These are phyloP conservation scores for Cucurbita ficifolia DNA, from an alignment of 306 rosid genomes.

Conservation along the genomic window DNA sequence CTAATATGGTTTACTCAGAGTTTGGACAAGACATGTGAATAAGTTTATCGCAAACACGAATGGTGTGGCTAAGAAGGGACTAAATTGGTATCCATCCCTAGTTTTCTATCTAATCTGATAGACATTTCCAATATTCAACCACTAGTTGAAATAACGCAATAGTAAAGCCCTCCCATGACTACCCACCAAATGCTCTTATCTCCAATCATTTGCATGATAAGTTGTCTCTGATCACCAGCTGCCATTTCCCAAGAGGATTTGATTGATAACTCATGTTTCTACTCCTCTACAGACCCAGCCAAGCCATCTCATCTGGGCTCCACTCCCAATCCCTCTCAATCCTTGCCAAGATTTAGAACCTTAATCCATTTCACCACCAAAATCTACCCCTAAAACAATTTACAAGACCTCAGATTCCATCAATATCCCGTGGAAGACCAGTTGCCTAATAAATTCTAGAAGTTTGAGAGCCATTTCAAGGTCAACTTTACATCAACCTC, in stretches of 20 bases:
- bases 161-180: conserved; percentile 4
- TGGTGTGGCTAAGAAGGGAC: neutral
- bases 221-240: conserved; percentile 6
- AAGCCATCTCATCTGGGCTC: neutral
- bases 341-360: neutral
- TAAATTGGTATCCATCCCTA: neutral
- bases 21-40: neutral
- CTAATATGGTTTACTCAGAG: neutral
- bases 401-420: neutral
- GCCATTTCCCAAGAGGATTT: neutral
- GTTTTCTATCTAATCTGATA: neutral
- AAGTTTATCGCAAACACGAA: neutral
- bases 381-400: neutral
- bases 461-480: neutral
- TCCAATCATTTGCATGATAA: conserved; percentile 5
- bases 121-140: neutral
- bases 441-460: neutral
- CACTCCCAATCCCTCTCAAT: neutral
- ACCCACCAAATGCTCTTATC: neutral
- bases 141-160: neutral
- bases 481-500: neutral
- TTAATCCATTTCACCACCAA: neutral
- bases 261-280: neutral
- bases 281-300: neutral
- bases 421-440: neutral